These are phyloP conservation scores for Leccinum olivaceopallidum DNA, from an alignment of 768 basidiomycete species.

Conservation along the genomic window DNA sequence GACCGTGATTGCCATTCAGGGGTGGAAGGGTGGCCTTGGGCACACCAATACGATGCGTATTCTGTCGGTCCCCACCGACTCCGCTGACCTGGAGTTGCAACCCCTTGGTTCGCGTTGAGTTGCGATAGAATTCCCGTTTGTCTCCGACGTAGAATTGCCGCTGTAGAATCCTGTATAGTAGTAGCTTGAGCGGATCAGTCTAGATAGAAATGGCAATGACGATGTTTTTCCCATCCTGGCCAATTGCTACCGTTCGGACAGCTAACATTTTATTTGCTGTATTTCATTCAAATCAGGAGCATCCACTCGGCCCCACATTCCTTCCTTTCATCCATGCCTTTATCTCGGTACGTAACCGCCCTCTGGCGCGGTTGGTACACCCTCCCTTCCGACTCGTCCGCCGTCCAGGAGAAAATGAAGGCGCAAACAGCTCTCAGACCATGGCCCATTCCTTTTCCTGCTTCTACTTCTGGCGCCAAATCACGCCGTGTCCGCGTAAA, in stretches of 20 bases:
- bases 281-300: not conserved
- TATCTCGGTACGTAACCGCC: slow-evolving; percentile 8
- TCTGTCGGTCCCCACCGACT: slow-evolving; percentile 79
- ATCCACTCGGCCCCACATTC: not conserved
- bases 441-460: slow-evolving; percentile 56
- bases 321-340: slow-evolving; percentile 2
- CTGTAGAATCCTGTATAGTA: slow-evolving; percentile 4
- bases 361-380: slow-evolving; percentile 10
- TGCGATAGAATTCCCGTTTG: slow-evolving; percentile 6
- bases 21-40: slow-evolving; percentile 98
- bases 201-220: not conserved
- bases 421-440: slow-evolving; percentile 30
- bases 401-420: slow-evolving; percentile 41
- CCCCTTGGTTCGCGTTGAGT: slow-evolving; percentile 42
- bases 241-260: not conserved
- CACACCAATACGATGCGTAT: slow-evolving; percentile 92
- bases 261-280: not conserved
- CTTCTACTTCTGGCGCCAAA: slow-evolving; percentile 53
- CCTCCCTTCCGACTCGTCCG: slow-evolving; percentile 27
- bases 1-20: slow-evolving; percentile 93
- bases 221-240: not conserved
- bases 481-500: slow-evolving; percentile 59
- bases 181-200: slow-evolving; percentile 2
- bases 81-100: slow-evolving; percentile 75
- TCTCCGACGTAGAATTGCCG: slow-evolving; percentile 1